Evolutionary conservation across 2,329 filamentous ascomycete species (phyloP).

Genomic region (Elsinoe perseae): DNA sequence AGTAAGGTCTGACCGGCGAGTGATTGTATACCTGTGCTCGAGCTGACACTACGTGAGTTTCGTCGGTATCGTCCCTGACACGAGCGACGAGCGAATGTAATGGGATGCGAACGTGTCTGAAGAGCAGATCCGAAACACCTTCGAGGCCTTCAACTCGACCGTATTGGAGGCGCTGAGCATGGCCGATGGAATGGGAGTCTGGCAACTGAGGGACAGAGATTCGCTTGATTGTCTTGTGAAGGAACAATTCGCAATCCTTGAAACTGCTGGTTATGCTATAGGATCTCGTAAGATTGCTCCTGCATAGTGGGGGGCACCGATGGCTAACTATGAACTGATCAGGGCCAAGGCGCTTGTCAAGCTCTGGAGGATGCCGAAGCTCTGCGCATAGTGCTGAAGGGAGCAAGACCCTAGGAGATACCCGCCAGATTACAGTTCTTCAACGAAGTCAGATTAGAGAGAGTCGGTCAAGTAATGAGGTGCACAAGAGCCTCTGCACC

Average conservation of each 20-base stretch:
- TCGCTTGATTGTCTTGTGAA: neutral
- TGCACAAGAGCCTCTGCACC: neutral
- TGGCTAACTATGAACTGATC: neutral
- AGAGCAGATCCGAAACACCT: neutral
- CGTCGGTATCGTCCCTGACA: constrained; percentile 2
- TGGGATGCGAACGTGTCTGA: neutral
- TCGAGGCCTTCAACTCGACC: neutral
- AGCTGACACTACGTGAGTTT: constrained; percentile 1
- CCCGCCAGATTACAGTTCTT: neutral
- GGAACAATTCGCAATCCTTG: neutral
- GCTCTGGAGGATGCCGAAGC: constrained; percentile 7
- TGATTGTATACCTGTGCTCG: constrained; percentile 3
- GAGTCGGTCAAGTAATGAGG: neutral
- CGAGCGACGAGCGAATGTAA: neutral
- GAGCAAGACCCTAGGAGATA: neutral
- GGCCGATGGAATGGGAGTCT: neutral
- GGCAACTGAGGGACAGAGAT: neutral
- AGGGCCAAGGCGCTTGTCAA: constrained; percentile 8
- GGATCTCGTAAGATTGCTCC: neutral
- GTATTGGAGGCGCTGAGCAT: neutral
- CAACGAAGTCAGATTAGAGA: neutral
- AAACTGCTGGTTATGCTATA: neutral
- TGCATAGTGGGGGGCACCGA: too few relatives aligned
- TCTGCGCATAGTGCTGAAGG: neutral
- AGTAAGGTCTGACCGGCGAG: neutral